Percentiles rank a stretch among this genome's conserved stretches.
Evolutionary conservation across 352 stramenopile species (phyloP).

Genomic region (Globisporangium emineosum): DNA sequence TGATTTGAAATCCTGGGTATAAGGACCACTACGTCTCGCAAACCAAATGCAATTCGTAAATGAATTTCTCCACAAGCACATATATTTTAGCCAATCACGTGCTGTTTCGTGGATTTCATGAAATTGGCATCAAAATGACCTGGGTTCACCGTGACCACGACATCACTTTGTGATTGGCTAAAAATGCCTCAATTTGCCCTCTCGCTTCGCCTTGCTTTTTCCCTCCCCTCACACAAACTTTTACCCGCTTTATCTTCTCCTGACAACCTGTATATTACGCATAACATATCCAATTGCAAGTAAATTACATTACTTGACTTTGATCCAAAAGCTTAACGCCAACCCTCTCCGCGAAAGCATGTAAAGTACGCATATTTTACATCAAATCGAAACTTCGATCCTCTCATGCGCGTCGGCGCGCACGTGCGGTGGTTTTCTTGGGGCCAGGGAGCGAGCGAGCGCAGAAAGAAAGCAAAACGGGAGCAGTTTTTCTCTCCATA

Average conservation of each 20-base stretch:
- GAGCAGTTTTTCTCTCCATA: slow-evolving; percentile 1
- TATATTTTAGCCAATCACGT: slow-evolving; percentile 48
- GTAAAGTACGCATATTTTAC: slow-evolving; percentile 6
- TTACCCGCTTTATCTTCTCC: slow-evolving; percentile 1
- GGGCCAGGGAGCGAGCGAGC: slow-evolving; percentile 17
- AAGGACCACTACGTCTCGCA: too few relatives aligned
- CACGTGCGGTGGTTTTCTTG: slow-evolving; percentile 19
- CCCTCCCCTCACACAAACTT: background rate
- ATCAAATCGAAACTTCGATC: background rate
- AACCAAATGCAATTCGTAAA: slow-evolving; percentile 1
- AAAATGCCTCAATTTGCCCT: background rate
- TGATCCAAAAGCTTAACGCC: too few relatives aligned
- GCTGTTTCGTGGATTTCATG: slow-evolving; percentile 49
- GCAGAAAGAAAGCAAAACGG: slow-evolving; percentile 10
- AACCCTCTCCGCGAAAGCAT: too few relatives aligned
- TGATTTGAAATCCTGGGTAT: too few relatives aligned
- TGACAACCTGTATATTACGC: background rate
- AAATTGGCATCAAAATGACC: background rate
- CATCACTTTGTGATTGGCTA: background rate
- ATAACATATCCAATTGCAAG: background rate
- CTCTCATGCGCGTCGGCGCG: background rate
- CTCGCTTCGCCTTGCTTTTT: background rate
- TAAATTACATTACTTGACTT: background rate
- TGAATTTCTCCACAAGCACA: slow-evolving; percentile 8
- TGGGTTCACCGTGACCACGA: background rate